Conservation (phyloP, 2,329 filamentous ascomycete genomes). For the Aspergillus carbonarius region DNA sequence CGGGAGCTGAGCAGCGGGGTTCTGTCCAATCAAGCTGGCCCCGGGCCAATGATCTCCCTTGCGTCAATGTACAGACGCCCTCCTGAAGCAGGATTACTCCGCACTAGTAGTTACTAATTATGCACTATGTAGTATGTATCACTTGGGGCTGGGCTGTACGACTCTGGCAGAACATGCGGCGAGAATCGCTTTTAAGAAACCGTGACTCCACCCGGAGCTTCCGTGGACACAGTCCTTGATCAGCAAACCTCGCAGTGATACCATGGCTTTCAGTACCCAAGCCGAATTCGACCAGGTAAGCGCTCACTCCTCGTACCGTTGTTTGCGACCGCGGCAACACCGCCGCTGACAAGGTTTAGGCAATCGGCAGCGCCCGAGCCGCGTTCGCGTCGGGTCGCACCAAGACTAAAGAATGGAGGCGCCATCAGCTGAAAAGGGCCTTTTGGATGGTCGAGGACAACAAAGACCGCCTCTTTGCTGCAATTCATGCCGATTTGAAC, state of each 20-base stretch:
- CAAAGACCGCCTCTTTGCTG: conserved; percentile 32
- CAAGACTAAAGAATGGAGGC: conserved; percentile 41
- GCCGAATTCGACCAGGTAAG: conserved; percentile 3
- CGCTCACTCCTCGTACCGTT: too few relatives aligned
- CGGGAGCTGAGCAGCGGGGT: too few relatives aligned
- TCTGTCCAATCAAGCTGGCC: too few relatives aligned
- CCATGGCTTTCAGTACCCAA: neutral
- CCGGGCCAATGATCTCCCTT: too few relatives aligned
- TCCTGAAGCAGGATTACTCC: too few relatives aligned
- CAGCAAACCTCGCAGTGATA: neutral
- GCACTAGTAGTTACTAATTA: too few relatives aligned
- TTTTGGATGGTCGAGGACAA: conserved; percentile 47
- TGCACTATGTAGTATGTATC: too few relatives aligned
- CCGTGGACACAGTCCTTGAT: too few relatives aligned
- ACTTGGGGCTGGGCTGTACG: too few relatives aligned
- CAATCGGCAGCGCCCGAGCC: neutral
- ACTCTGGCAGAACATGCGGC: too few relatives aligned
- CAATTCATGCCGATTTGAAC: conserved; percentile 37
- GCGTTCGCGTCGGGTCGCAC: conserved; percentile 36
- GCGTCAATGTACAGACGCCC: too few relatives aligned
- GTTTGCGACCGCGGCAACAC: neutral
- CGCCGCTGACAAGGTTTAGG: neutral
- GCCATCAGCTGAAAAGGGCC: conserved; percentile 43
- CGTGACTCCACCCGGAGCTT: neutral
- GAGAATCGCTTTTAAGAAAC: neutral